Percentiles rank a stretch among this genome's conserved stretches.
phyloP scores from a whole-genome alignment of 176 grass and related monocot species.

The Oropetium thomaeum region DNA sequence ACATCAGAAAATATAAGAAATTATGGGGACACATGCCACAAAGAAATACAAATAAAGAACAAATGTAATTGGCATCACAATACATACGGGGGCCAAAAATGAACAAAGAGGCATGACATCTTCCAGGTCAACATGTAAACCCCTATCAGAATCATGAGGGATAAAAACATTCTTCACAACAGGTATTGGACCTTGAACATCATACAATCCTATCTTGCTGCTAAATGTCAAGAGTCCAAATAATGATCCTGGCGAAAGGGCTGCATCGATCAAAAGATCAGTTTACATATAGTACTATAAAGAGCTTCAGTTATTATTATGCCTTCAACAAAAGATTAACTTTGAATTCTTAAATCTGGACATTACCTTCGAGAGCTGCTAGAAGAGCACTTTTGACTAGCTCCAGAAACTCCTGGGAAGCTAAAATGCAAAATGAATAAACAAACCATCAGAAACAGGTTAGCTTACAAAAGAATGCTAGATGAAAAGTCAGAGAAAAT shows the following conservation, averaged over 20 bases:
- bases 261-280: constrained; percentile 56
- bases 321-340: neutral
- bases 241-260: constrained; percentile 79
- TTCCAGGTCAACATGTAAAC: constrained; percentile 62
- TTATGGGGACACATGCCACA: neutral
- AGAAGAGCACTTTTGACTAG: constrained; percentile 92
- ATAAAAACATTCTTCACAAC: constrained; percentile 89
- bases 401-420: constrained; percentile 97
- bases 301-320: neutral
- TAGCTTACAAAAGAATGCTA: constrained; percentile 11
- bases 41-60: constrained; percentile 17
- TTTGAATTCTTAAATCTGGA: constrained; percentile 18
- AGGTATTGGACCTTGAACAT: constrained; percentile 91
- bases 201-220: constrained; percentile 92
- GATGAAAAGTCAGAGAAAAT: neutral
- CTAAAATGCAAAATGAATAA: constrained; percentile 43
- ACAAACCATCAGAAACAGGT: constrained; percentile 29
- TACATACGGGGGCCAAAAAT: constrained; percentile 89
- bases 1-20: constrained; percentile 32
- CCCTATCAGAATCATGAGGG: constrained; percentile 55
- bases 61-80: neutral
- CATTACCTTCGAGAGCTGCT: constrained; percentile 91
- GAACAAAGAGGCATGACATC: constrained; percentile 90
- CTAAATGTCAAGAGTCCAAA: constrained; percentile 93
- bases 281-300: constrained; percentile 11